Percentiles rank a stretch among this genome's conserved stretches.
These are phyloP conservation scores for Centaurea solstitialis DNA, from an alignment of 129 eudicot species.

Conservation along the genomic window DNA sequence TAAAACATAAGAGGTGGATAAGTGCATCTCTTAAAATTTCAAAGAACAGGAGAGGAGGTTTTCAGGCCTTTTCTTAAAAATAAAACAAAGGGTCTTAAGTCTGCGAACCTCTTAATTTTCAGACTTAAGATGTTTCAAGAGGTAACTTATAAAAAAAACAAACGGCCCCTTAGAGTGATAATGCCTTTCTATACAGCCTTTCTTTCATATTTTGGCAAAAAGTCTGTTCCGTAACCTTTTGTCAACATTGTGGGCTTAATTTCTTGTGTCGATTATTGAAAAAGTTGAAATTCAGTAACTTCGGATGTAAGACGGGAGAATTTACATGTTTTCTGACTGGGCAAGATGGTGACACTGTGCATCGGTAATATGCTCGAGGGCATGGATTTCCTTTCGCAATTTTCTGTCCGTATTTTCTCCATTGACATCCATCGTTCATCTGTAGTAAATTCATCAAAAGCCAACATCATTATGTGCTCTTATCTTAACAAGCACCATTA, in stretches of 20 bases:
- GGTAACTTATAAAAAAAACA: too few relatives aligned
- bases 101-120: too few relatives aligned
- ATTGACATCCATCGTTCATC: slow-evolving; percentile 94
- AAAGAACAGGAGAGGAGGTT: too few relatives aligned
- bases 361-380: slow-evolving; percentile 86
- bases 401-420: slow-evolving; percentile 94
- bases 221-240: slow-evolving; percentile 3
- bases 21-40: too few relatives aligned
- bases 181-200: neutral
- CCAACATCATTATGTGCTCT: slow-evolving; percentile 3
- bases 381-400: slow-evolving; percentile 89
- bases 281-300: neutral
- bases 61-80: too few relatives aligned
- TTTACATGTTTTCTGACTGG: slow-evolving; percentile 86
- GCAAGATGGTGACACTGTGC: slow-evolving; percentile 69
- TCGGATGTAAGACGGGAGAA: slow-evolving; percentile 10
- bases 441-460: slow-evolving; percentile 27
- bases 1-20: too few relatives aligned
- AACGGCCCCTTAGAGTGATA: too few relatives aligned
- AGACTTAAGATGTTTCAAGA: too few relatives aligned
- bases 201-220: neutral
- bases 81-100: too few relatives aligned
- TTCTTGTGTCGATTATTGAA: neutral
- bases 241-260: slow-evolving; percentile 13
- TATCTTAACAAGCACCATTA: slow-evolving; percentile 12